These are phyloP conservation scores for Agaricus subrufescens DNA, from an alignment of 768 basidiomycete species.

Conservation along the genomic window DNA sequence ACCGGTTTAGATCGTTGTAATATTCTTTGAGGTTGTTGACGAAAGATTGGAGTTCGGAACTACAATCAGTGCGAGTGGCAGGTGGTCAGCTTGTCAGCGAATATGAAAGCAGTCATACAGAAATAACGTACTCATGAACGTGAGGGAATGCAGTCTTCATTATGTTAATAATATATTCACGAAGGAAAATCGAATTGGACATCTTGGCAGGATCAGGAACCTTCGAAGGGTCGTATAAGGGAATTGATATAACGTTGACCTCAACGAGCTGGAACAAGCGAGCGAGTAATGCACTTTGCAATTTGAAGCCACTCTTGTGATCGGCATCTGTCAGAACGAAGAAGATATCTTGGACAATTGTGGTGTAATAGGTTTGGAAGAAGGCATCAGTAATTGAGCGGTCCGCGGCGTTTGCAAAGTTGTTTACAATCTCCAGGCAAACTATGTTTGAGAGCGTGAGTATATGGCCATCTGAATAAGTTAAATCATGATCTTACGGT, in stretches of 20 bases:
- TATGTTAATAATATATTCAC: slow-evolving; percentile 82
- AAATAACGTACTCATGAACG: slow-evolving; percentile 64
- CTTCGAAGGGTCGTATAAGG: slow-evolving; percentile 78
- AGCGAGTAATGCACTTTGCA: slow-evolving; percentile 88
- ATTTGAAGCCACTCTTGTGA: slow-evolving; percentile 98
- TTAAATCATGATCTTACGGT: slow-evolving; percentile 43
- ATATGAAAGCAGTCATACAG: slow-evolving; percentile 3
- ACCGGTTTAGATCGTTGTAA: slow-evolving; percentile 78
- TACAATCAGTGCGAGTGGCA: slow-evolving; percentile 21
- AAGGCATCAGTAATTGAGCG: slow-evolving; percentile 80
- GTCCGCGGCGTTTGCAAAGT: slow-evolving; percentile 77
- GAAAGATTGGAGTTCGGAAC: slow-evolving; percentile 70
- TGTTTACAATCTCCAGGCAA: slow-evolving; percentile 91
- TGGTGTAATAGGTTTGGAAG: slow-evolving; percentile 95
- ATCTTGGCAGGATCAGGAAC: slow-evolving; percentile 58
- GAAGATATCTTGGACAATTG: slow-evolving; percentile 92
- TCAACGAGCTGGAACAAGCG: slow-evolving; percentile 93
- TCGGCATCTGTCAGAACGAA: slow-evolving; percentile 97
- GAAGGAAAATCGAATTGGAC: slow-evolving; percentile 75
- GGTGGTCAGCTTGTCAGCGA: not conserved
- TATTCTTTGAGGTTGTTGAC: slow-evolving; percentile 63
- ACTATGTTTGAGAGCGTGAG: slow-evolving; percentile 40
- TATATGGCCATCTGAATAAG: not conserved
- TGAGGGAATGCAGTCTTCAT: slow-evolving; percentile 90
- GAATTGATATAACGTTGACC: slow-evolving; percentile 66